phyloP scores from a whole-genome alignment of 805 yeast species.

The Phaffomyces thermotolerans region DNA sequence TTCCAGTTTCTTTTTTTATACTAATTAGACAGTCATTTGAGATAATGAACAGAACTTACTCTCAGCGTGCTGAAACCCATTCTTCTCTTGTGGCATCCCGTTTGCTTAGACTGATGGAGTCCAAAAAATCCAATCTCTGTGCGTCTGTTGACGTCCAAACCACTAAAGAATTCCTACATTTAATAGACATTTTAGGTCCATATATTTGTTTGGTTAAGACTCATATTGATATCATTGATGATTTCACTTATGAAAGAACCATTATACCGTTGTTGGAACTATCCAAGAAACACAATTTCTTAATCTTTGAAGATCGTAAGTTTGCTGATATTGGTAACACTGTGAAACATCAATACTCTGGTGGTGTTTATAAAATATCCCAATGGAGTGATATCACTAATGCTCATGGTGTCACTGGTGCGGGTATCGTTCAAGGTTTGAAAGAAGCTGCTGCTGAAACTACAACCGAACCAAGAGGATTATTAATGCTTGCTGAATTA shows the following conservation, averaged over 20 bases:
- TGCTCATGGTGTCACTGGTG: conserved; percentile 96
- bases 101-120: conserved; percentile 65
- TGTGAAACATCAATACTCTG: conserved; percentile 86
- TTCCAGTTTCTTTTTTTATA: conserved; percentile 17
- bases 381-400: conserved; percentile 96
- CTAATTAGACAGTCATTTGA: background rate
- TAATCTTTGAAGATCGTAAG: conserved; percentile 95
- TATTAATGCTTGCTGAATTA: conserved; percentile 91
- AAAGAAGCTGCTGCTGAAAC: conserved; percentile 68
- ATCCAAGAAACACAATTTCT: conserved; percentile 74
- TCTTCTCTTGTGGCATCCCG: conserved; percentile 74
- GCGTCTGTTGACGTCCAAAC: conserved; percentile 89
- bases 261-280: conserved; percentile 65
- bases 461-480: conserved; percentile 74
- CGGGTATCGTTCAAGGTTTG: conserved; percentile 85
- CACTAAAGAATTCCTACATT: conserved; percentile 62
- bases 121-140: conserved; percentile 81
- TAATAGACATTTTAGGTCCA: conserved; percentile 83
- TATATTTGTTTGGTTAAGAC: conserved; percentile 88
- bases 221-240: conserved; percentile 88
- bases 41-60: conserved; percentile 30
- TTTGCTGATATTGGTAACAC: conserved; percentile 99
- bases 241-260: conserved; percentile 76
- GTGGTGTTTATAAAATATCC: conserved; percentile 85
- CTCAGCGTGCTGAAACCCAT: conserved; percentile 63